Conservation (phyloP, 78 protist species). For the Dictyostelium firmibasis region DNA sequence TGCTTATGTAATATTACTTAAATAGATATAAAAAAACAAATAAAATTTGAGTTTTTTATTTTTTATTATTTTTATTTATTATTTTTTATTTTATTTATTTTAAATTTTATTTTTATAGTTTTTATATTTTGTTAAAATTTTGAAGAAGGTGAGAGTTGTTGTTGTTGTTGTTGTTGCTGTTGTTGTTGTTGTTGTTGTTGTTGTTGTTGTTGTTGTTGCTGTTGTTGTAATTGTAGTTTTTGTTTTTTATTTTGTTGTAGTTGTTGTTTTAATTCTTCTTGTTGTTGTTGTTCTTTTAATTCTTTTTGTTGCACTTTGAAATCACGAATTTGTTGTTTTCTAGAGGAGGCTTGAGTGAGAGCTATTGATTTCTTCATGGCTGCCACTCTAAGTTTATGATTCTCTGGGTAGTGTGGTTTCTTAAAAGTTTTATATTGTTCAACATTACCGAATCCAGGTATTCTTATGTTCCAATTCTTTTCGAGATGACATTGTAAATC, state of each 20-base stretch:
- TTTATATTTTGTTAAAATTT: neutral
- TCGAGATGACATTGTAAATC: slow-evolving; percentile 87
- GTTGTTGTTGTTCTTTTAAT: slow-evolving; percentile 28
- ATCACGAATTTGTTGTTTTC: neutral
- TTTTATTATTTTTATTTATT: neutral
- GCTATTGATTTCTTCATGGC: slow-evolving; percentile 49
- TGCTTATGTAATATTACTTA: no score
- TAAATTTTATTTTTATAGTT: no score
- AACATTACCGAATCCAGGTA: slow-evolving; percentile 79
- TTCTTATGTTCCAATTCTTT: slow-evolving; percentile 73
- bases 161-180: no score
- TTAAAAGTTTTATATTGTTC: slow-evolving; percentile 39
- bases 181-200: neutral
- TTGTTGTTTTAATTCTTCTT: slow-evolving; percentile 32
- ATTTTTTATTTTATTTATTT: no score
- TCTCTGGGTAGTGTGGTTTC: slow-evolving; percentile 54
- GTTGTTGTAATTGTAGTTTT: neutral
- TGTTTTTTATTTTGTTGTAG: slow-evolving; percentile 17
- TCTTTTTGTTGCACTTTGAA: slow-evolving; percentile 12
- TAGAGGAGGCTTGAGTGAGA: neutral
- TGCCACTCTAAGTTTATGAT: slow-evolving; percentile 23
- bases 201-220: neutral
- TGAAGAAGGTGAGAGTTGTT: neutral
- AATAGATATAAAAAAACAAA: no score
- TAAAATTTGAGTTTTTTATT: no score